Evolutionary conservation across 371 early-diverging fungal genomes (phyloP), one percentile per base, ranked within the genome.

Genomic region (Nosema muscidifuracis): DNA sequence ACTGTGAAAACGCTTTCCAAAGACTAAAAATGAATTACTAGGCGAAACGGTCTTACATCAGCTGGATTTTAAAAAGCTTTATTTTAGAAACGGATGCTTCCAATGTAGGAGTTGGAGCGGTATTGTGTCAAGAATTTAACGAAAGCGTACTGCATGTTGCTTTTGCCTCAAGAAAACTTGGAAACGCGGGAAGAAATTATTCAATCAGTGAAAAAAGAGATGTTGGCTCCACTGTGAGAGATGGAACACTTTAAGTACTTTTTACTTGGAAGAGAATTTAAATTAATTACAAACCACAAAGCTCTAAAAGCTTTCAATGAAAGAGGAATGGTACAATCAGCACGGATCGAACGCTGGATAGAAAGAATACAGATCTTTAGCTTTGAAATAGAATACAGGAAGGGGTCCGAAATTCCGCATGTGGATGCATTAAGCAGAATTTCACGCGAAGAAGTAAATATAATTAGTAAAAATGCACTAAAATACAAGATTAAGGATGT

Each of bases 211-310:
- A 79, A 47, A 67, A n/a, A 67, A 55, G 77, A 77, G 28, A 38
- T 73, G 31, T 42, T 71, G 22, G 79, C 77, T 7, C 38, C 66
- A 18, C 13, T 28, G 2, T 66, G 30, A 20, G 70, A 31, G 58
- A 63, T 72, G 13, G 56, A 79, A 20, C 43, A 71, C 30, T 67
- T 77, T 60, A 58, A 65, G 33, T 64, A 67, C 36, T 1, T 65
- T 1, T 33, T 79, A 31, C 61, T 7, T 40, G 77, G 73, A 56
- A 66, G 56, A 33, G 55, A 47, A 47, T 79, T 76, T 64, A 36
- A 26, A 47, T 1, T 79, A 15, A 64, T 18, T n/a, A 77, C 77
- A 9, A 77, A 79, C 43, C 79, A 79, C 33, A 73, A 69, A 65
- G 77, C 79, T n/a, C 12, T 79, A 67, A 18, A 9, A 56, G 6